These are phyloP conservation scores for Tolypocladium capitatum DNA, from an alignment of 2,329 filamentous ascomycete genomes.

Conservation along the genomic window DNA sequence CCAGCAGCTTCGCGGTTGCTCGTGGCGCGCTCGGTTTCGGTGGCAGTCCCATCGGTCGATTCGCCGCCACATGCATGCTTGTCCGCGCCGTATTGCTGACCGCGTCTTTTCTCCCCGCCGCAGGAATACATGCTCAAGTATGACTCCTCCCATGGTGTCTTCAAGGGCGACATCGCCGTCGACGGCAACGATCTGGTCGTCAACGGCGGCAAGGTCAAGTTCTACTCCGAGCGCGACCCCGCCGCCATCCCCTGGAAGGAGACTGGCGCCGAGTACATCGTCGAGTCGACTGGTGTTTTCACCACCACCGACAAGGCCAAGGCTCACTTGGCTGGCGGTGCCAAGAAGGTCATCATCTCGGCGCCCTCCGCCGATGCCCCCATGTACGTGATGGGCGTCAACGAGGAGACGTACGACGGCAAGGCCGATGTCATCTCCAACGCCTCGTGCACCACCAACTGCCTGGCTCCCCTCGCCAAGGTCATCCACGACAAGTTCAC, in stretches of 20 bases:
- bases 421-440: slow-evolving; percentile 93
- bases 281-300: slow-evolving; percentile 98
- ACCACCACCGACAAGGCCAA: slow-evolving; percentile 94
- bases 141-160: slow-evolving; percentile 90
- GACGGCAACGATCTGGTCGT: slow-evolving; percentile 61
- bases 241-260: slow-evolving; percentile 79
- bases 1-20: neutral
- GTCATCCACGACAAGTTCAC: slow-evolving; percentile 97
- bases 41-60: neutral
- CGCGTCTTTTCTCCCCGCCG: slow-evolving; percentile 2
- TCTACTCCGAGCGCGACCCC: slow-evolving; percentile 90
- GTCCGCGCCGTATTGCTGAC: neutral
- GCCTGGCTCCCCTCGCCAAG: slow-evolving; percentile 97
- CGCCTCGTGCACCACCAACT: slow-evolving; percentile 99
- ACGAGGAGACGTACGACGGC: slow-evolving; percentile 85
- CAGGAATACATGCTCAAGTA: slow-evolving; percentile 99
- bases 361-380: slow-evolving; percentile 89
- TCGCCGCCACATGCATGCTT: neutral
- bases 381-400: slow-evolving; percentile 99
- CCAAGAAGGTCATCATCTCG: slow-evolving; percentile 95
- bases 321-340: slow-evolving; percentile 88
- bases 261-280: slow-evolving; percentile 81
- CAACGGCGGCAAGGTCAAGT: slow-evolving; percentile 90
- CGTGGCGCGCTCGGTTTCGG: neutral
- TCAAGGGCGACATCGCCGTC: slow-evolving; percentile 81